Conservation (phyloP, 2,329 filamentous ascomycete genomes). For the Penicillium sumatraense region DNA sequence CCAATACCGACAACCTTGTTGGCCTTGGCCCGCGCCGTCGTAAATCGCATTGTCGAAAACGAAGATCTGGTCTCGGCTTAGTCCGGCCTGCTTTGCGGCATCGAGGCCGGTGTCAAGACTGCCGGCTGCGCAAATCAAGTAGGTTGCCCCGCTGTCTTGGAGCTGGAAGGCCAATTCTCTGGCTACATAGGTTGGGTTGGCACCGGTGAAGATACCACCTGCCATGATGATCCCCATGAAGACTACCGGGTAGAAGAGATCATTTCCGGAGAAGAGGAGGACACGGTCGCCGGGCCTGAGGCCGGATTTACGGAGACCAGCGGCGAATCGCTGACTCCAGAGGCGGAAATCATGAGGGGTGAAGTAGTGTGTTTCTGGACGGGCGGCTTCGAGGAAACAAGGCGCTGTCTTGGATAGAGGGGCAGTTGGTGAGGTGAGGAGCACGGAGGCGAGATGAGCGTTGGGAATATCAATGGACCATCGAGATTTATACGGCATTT, state of each 20-base stretch:
- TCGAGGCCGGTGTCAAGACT: conserved; percentile 67
- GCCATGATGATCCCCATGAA: conserved; percentile 78
- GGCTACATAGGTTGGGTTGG: conserved; percentile 71
- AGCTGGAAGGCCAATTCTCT: conserved; percentile 78
- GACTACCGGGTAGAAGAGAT: conserved; percentile 71
- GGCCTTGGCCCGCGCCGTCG: conserved; percentile 44
- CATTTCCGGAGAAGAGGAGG: conserved; percentile 74
- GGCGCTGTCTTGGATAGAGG: conserved; percentile 50
- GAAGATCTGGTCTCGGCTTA: conserved; percentile 64
- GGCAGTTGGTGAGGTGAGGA: conserved; percentile 57
- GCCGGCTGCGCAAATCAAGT: conserved; percentile 64
- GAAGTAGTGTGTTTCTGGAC: conserved; percentile 69
- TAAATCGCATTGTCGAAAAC: conserved; percentile 65
- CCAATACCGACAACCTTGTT: conserved; percentile 64
- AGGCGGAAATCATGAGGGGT: conserved; percentile 68
- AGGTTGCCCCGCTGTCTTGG: conserved; percentile 69
- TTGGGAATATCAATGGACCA: conserved; percentile 54
- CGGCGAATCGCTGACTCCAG: conserved; percentile 73
- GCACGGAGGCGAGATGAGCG: conserved; percentile 44
- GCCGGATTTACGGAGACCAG: conserved; percentile 68
- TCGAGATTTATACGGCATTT: conserved; percentile 59
- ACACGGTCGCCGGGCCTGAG: conserved; percentile 71
- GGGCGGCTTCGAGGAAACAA: conserved; percentile 66
- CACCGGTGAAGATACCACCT: conserved; percentile 76
- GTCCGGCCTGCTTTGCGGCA: conserved; percentile 63